phyloP scores from a whole-genome alignment of 352 stramenopile genomes.

The Nannochloropsis limnetica region DNA sequence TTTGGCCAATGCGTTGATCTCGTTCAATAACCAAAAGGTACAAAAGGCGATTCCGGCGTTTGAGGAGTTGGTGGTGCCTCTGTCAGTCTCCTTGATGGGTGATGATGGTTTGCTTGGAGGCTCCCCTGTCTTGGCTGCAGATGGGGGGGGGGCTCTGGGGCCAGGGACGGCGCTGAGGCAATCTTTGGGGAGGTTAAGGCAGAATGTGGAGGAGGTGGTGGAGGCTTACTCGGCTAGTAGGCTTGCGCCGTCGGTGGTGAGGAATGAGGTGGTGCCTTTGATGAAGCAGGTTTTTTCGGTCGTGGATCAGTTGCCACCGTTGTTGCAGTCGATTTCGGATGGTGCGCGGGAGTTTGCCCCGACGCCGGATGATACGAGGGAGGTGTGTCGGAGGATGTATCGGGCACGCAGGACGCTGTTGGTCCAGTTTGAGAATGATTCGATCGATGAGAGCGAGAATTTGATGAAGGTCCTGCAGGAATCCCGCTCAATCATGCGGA shows the following conservation, averaged over 20 bases:
- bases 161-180: not conserved
- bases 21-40: slow-evolving; percentile 66
- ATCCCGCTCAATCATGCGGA: slow-evolving; percentile 45
- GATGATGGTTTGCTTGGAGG: slow-evolving; percentile 1
- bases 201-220: slow-evolving; percentile 35
- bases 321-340: slow-evolving; percentile 47
- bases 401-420: slow-evolving; percentile 53
- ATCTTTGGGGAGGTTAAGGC: not conserved
- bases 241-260: slow-evolving; percentile 40
- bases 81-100: slow-evolving; percentile 34
- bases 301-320: slow-evolving; percentile 46
- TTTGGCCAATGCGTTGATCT: slow-evolving; percentile 63
- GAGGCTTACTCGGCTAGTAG: not conserved
- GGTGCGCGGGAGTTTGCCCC: slow-evolving; percentile 52
- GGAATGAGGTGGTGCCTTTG: slow-evolving; percentile 44
- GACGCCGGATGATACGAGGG: slow-evolving; percentile 43
- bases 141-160: not conserved
- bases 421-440: slow-evolving; percentile 55
- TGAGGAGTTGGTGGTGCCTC: slow-evolving; percentile 38
- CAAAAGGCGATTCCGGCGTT: slow-evolving; percentile 49
- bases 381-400: slow-evolving; percentile 52
- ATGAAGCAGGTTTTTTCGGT: slow-evolving; percentile 49
- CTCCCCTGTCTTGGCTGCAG: not conserved
- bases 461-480: slow-evolving; percentile 44
- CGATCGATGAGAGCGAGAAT: slow-evolving; percentile 56